Evolutionary conservation across 805 yeast species (phyloP).

Genomic region (Ogataea philodendri): DNA sequence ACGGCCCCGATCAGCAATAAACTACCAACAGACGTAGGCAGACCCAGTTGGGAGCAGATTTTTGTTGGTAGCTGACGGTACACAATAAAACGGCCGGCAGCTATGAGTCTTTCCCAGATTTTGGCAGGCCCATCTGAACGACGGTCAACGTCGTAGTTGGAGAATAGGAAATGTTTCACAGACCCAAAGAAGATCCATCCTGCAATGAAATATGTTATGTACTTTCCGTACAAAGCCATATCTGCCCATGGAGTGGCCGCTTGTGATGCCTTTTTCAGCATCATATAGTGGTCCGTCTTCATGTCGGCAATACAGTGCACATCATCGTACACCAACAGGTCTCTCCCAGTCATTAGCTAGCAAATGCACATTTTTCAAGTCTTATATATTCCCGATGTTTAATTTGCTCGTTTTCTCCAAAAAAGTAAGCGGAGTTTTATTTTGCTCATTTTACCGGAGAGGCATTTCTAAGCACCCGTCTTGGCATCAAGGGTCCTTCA

Average conservation of each 20-base stretch:
- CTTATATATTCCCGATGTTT: constrained; percentile 3
- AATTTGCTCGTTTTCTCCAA: constrained; percentile 14
- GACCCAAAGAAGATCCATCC: constrained; percentile 37
- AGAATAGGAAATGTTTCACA: constrained; percentile 28
- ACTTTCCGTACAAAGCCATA: constrained; percentile 36
- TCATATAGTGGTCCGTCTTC: constrained; percentile 27
- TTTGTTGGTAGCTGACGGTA: constrained; percentile 35
- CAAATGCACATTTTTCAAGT: neutral
- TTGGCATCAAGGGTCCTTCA: no score
- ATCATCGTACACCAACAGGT: constrained; percentile 30
- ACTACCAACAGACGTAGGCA: constrained; percentile 38
- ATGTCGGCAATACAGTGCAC: constrained; percentile 40
- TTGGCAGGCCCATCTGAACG: constrained; percentile 4
- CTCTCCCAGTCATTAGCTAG: constrained; percentile 14
- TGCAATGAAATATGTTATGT: constrained; percentile 40
- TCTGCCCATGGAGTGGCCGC: constrained; percentile 31
- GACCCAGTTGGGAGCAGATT: constrained; percentile 37
- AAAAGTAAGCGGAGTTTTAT: neutral
- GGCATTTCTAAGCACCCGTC: no score
- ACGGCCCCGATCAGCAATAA: constrained; percentile 33
- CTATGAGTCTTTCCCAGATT: constrained; percentile 24
- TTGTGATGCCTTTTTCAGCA: constrained; percentile 31
- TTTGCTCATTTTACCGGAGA: constrained; percentile 3
- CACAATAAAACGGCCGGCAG: constrained; percentile 32
- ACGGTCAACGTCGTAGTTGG: constrained; percentile 22